These are phyloP conservation scores for Xerocomus spinulosus DNA, from an alignment of 768 basidiomycete genomes.

Conservation along the genomic window DNA sequence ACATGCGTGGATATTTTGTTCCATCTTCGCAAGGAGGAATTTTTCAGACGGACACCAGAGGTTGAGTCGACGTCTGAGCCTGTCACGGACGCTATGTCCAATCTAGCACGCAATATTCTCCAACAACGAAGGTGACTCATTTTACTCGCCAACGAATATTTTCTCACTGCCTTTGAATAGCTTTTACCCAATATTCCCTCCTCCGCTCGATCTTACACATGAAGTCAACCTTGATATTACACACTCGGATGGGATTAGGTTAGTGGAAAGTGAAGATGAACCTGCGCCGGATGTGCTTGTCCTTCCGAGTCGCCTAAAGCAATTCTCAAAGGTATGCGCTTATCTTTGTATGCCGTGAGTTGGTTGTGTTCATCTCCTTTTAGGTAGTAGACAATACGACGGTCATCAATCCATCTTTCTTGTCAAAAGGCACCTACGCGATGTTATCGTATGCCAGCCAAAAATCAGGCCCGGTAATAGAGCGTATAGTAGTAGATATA, in stretches of 20 bases:
- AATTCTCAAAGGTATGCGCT: constrained; percentile 75
- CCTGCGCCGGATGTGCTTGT: constrained; percentile 80
- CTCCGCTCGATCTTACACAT: constrained; percentile 62
- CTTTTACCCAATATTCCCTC: constrained; percentile 94
- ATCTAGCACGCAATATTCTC: constrained; percentile 72
- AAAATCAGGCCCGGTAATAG: constrained; percentile 23
- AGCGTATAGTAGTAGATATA: constrained; percentile 28
- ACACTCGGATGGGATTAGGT: constrained; percentile 53
- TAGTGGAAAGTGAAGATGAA: constrained; percentile 34
- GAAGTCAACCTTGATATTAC: constrained; percentile 91
- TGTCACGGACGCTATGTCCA: constrained; percentile 70
- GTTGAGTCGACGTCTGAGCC: constrained; percentile 46
- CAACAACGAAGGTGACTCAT: constrained; percentile 74
- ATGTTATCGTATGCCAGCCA: constrained; percentile 35
- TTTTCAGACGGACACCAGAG: constrained; percentile 62
- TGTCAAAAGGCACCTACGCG: constrained; percentile 58
- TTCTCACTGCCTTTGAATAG: constrained; percentile 36
- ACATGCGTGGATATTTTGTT: constrained; percentile 88
- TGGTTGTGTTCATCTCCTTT: background rate
- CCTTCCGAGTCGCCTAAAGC: constrained; percentile 82
- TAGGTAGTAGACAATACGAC: constrained; percentile 75
- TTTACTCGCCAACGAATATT: background rate
- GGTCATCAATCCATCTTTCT: constrained; percentile 82
- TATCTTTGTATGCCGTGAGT: too few species aligned
- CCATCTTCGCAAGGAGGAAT: constrained; percentile 84